Base-by-base conservation (phyloP, 768 basidiomycete genomes). In the Imleria badia region DNA sequence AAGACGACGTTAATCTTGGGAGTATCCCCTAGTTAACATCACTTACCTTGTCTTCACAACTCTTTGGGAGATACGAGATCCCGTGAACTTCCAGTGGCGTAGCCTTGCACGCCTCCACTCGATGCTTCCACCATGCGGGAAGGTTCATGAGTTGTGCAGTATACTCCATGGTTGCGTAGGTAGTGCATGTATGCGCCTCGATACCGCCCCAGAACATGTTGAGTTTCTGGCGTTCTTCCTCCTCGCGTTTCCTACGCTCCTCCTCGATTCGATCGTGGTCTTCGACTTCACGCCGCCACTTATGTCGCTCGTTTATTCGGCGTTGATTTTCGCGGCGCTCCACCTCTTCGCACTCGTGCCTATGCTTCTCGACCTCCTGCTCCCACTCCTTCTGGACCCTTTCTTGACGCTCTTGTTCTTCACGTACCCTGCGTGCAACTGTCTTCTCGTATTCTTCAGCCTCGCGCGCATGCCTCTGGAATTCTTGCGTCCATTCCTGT, bases 71-170 rank as follows among this genome's bases (percentile, higher is more conserved):
- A 41, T 63, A 47, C 10, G 52, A 57, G 8, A 51, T 1, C 6
- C 69, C 65, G 22, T 70, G 67, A 14, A 71, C 43, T 26, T 59
- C 58, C 6, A 67, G 56, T 2, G 63, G 59, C 1, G 60, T 70
- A 12, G 52, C 63, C 36, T 54, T 63, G 61, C 68, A 70, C 0
- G 63, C 69, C 29, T 67, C 63, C 23, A 71, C 55, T 5, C 58
- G 63, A 44, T 60, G 63, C 12, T 45, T 48, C 52, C 64, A 63
- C 10, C 51, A 53, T 4, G 48, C 5, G 6, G 69, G 73, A 2
- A 70, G 52, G 41, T 69, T 72, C 41, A 55, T 57, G 6, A 74
- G 59, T 0, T 49, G 53, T 3, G 71, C 73, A 4, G 60, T 63
- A 17, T 73, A 73, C 31, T 65, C 66, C 22, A 64, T 60, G 15